A percentile compares a stretch with the other conserved stretches of the same genome.
phyloP scores from a whole-genome alignment of 2,329 filamentous ascomycete genomes.

The Clarireedia paspali region DNA sequence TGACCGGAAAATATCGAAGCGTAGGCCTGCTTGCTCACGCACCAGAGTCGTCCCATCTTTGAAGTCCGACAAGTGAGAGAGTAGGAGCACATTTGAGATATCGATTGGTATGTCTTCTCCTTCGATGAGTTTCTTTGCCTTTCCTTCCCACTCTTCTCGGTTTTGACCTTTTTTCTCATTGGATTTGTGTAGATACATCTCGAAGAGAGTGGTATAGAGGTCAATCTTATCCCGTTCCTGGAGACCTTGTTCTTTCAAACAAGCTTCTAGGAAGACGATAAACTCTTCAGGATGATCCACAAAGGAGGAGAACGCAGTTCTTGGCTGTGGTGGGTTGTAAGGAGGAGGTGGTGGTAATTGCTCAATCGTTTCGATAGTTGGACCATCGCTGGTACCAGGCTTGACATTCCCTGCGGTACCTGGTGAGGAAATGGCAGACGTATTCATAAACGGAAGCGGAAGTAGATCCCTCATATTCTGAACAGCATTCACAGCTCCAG shows the following conservation, averaged over 20 bases:
- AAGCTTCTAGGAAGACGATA: constrained; percentile 85
- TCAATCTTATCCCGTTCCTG: constrained; percentile 71
- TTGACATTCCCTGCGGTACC: constrained; percentile 41
- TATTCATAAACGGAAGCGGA: constrained; percentile 77
- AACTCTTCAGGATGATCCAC: constrained; percentile 92
- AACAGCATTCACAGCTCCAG: constrained; percentile 63
- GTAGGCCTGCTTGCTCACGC: constrained; percentile 83
- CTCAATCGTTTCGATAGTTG: constrained; percentile 42
- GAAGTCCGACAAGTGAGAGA: constrained; percentile 89
- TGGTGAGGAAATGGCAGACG: constrained; percentile 47
- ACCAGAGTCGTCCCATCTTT: constrained; percentile 85
- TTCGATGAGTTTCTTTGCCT: constrained; percentile 83
- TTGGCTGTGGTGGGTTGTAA: constrained; percentile 77
- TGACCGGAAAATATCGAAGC: constrained; percentile 93
- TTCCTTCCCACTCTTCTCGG: constrained; percentile 77
- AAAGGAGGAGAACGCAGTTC: constrained; percentile 91
- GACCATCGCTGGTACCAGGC: constrained; percentile 44
- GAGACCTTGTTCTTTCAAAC: constrained; percentile 64
- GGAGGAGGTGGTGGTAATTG: constrained; percentile 28
- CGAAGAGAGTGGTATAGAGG: constrained; percentile 89
- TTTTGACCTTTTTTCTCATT: constrained; percentile 64
- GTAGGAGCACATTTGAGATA: constrained; percentile 84
- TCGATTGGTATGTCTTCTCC: constrained; percentile 78
- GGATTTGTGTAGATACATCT: constrained; percentile 94
- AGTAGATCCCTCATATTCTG: constrained; percentile 80